Evolutionary conservation across 2,329 filamentous ascomycete species (phyloP).

Genomic region (Cytospora leucostoma): DNA sequence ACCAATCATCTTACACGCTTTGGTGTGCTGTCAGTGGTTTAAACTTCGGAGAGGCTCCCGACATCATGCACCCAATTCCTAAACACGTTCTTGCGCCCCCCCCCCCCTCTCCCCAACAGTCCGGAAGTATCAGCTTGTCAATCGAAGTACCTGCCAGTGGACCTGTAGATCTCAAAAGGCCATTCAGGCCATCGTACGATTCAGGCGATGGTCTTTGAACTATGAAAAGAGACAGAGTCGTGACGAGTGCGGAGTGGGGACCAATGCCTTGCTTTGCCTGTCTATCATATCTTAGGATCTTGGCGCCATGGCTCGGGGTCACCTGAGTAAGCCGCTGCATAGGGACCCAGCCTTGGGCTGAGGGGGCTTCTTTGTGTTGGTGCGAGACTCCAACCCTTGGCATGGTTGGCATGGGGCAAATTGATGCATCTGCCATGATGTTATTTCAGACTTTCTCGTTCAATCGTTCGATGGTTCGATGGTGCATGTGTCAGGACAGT

Average conservation of each 20-base stretch:
- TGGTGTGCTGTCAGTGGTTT: neutral
- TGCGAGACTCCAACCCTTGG: neutral
- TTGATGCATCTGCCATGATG: no score
- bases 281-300: conserved; percentile 8
- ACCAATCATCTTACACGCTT: conserved; percentile 21
- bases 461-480: no score
- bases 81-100: no score
- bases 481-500: no score
- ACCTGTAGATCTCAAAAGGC: no score
- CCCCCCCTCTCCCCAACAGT: no score
- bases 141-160: conserved; percentile 8
- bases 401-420: neutral
- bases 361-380: neutral
- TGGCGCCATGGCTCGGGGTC: conserved; percentile 5
- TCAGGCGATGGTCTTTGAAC: neutral
- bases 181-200: neutral
- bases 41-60: neutral
- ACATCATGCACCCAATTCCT: neutral
- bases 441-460: no score
- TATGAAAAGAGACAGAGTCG: neutral
- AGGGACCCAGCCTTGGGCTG: neutral
- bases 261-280: neutral
- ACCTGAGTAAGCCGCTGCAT: neutral
- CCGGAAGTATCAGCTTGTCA: neutral
- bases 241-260: neutral